Evolutionary conservation across 805 yeast species (phyloP).

Genomic region (Lipomyces orientalis): DNA sequence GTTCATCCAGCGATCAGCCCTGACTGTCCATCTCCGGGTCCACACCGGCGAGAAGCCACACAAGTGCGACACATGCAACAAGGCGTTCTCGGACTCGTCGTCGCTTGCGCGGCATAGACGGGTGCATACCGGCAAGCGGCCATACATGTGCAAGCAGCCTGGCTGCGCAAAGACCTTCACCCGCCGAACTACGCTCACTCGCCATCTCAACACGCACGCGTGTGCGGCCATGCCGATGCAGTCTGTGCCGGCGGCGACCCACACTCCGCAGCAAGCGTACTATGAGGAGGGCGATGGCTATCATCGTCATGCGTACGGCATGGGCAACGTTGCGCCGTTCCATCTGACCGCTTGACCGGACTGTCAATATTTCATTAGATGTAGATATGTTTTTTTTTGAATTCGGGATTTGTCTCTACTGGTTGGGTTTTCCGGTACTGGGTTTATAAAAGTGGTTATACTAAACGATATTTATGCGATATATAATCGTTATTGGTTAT

Average conservation of each 20-base stretch:
- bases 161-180: slow-evolving; percentile 68
- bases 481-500: neutral
- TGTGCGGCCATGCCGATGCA: slow-evolving; percentile 18
- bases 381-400: neutral
- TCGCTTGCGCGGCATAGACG: slow-evolving; percentile 79
- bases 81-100: slow-evolving; percentile 37
- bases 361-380: neutral
- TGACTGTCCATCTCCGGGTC: slow-evolving; percentile 77
- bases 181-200: slow-evolving; percentile 75
- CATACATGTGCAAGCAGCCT: slow-evolving; percentile 62
- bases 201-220: slow-evolving; percentile 69
- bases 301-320: slow-evolving; percentile 21
- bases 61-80: slow-evolving; percentile 52
- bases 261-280: slow-evolving; percentile 10
- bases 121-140: slow-evolving; percentile 58
- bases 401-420: neutral
- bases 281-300: slow-evolving; percentile 23
- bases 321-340: slow-evolving; percentile 13
- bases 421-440: neutral
- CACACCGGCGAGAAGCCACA: slow-evolving; percentile 86
- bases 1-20: slow-evolving; percentile 81
- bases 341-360: slow-evolving; percentile 20
- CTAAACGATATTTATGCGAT: neutral
- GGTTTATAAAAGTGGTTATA: neutral
- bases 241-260: slow-evolving; percentile 8